Evolutionary conservation across 108 stramenopile species (phyloP).

Genomic region (Schizochytrium sp.): DNA sequence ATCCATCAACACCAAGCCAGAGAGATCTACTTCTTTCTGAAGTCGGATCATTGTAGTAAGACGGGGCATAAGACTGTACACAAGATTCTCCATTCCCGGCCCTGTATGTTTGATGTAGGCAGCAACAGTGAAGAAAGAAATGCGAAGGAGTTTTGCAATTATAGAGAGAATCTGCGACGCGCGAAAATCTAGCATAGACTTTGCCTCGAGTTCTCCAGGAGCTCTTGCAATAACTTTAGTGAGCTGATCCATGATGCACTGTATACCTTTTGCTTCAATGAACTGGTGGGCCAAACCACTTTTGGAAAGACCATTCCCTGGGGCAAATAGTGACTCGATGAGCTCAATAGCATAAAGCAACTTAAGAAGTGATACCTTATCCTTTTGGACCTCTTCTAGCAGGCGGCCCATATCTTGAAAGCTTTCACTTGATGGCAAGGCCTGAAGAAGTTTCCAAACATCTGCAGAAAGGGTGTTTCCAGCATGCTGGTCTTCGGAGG

Average conservation of each 20-base stretch:
- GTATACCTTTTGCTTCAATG: not conserved
- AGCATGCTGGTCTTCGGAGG: not conserved
- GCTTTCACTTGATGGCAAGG: conserved; percentile 14
- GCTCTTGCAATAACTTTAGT: not conserved
- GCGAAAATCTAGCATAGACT: not conserved
- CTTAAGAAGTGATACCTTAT: conserved; percentile 4
- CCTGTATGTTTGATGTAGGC: not conserved
- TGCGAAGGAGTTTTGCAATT: not conserved
- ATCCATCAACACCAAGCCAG: conserved; percentile 10
- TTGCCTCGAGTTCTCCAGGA: not conserved
- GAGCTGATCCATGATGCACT: not conserved
- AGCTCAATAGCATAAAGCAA: conserved; percentile 38
- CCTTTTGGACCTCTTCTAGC: not conserved
- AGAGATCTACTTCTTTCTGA: not conserved
- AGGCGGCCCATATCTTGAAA: not conserved
- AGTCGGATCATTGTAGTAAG: not conserved
- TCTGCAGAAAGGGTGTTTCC: not conserved
- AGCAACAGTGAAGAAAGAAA: not conserved
- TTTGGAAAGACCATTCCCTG: not conserved
- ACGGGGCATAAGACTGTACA: not conserved
- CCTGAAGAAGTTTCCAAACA: conserved; percentile 33
- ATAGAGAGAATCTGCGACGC: not conserved
- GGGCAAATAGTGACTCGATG: not conserved
- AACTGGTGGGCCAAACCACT: not conserved
- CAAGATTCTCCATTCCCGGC: not conserved